Evolutionary conservation across 257 asterid species (phyloP).

Genomic region (Capsicum rhomboideum): DNA sequence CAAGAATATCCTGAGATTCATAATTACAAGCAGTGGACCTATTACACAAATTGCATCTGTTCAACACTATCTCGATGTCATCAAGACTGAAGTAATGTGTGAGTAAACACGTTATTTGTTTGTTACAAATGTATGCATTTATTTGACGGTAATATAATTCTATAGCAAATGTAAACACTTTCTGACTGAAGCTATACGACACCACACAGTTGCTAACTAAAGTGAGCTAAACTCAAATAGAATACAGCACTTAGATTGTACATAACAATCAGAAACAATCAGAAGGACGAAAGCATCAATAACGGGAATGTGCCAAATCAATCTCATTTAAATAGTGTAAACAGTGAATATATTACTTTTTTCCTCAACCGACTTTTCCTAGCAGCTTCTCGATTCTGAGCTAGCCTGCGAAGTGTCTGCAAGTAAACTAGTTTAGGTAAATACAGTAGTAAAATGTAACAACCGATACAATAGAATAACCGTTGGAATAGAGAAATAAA

Average conservation of each 20-base stretch:
- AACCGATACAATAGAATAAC: not conserved
- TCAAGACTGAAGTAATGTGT: not conserved
- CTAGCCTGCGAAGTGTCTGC: constrained; percentile 79
- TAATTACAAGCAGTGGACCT: not conserved
- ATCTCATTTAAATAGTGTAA: not conserved
- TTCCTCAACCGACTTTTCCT: constrained; percentile 87
- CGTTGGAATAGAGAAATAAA: not conserved
- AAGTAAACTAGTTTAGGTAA: not conserved
- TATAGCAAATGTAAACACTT: not conserved
- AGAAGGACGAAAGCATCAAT: not conserved
- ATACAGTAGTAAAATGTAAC: not conserved
- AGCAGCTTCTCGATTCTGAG: constrained; percentile 99
- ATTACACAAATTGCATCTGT: not conserved
- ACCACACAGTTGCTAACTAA: not conserved
- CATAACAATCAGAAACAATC: not conserved
- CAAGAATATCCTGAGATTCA: not conserved
- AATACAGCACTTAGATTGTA: not conserved
- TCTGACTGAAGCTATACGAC: not conserved
- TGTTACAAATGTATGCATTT: not conserved
- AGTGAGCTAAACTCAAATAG: not conserved
- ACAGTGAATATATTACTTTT: constrained; percentile 40
- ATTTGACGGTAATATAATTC: not conserved
- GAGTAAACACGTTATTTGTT: not conserved
- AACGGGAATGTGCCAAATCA: not conserved
- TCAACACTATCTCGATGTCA: not conserved